Evolutionary conservation across 306 rosid genomes (phyloP).

Genomic region (Glycine latifolia): DNA sequence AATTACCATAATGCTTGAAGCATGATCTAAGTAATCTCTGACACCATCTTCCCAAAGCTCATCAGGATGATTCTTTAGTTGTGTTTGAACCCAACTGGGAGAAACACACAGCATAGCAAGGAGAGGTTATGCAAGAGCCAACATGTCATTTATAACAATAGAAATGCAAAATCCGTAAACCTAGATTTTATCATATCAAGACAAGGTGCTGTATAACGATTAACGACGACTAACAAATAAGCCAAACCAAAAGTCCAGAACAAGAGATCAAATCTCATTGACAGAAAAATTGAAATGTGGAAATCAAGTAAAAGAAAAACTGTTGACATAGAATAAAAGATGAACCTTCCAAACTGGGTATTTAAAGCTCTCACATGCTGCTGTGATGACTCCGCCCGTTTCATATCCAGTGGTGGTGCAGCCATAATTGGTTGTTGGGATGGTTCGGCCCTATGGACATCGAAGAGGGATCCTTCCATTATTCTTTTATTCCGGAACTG

Average conservation of each 20-base stretch:
- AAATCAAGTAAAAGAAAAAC: slow-evolving; percentile 34
- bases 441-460: slow-evolving; percentile 78
- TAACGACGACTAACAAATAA: slow-evolving; percentile 27
- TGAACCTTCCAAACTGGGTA: slow-evolving; percentile 95
- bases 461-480: slow-evolving; percentile 78
- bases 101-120: slow-evolving; percentile 37
- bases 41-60: slow-evolving; percentile 99
- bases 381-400: slow-evolving; percentile 81
- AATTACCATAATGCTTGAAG: slow-evolving; percentile 87
- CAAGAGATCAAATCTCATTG: slow-evolving; percentile 1
- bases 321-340: slow-evolving; percentile 40
- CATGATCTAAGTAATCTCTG: slow-evolving; percentile 84
- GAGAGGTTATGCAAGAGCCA: slow-evolving; percentile 20
- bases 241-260: slow-evolving; percentile 13
- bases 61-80: slow-evolving; percentile 89
- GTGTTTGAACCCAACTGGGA: slow-evolving; percentile 93
- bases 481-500: slow-evolving; percentile 87
- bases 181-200: slow-evolving; percentile 28
- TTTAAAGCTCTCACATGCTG: slow-evolving; percentile 99
- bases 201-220: slow-evolving; percentile 2
- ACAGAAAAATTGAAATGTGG: slow-evolving; percentile 7
- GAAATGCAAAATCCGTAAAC: slow-evolving; percentile 26
- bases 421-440: slow-evolving; percentile 60
- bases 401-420: slow-evolving; percentile 65
- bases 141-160: slow-evolving; percentile 1